Evolutionary conservation across 495 filamentous ascomycete genomes (phyloP).

Genomic region (Talaromyces ruber): DNA sequence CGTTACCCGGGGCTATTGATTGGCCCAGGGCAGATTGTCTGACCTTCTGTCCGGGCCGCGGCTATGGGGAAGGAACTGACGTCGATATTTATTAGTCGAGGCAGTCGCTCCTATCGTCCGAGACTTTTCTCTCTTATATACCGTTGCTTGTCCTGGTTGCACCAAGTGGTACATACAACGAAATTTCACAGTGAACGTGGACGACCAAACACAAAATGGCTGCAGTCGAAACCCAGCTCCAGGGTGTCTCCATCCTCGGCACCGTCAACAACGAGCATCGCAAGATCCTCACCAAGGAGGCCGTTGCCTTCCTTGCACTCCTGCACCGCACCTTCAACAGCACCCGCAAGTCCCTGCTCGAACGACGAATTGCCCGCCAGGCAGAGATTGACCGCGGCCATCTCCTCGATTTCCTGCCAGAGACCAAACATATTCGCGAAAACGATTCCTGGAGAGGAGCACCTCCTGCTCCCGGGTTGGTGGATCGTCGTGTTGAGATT

Average conservation of each 20-base stretch:
- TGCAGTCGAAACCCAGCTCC: conserved; percentile 64
- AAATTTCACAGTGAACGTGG: too few relatives aligned
- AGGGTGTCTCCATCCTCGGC: conserved; percentile 82
- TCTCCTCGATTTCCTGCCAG: conserved; percentile 91
- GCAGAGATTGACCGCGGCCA: conserved; percentile 87
- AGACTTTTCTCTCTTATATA: background rate
- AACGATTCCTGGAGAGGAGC: conserved; percentile 92
- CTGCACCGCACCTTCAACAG: conserved; percentile 90
- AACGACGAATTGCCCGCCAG: conserved; percentile 81
- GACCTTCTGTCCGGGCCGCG: conserved; percentile 19
- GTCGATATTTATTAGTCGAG: background rate
- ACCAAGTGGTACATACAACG: background rate
- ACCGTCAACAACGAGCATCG: conserved; percentile 64
- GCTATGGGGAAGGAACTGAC: conserved; percentile 12
- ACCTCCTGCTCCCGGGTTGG: conserved; percentile 83
- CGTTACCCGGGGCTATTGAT: background rate
- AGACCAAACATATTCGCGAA: conserved; percentile 94
- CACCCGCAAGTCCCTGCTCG: conserved; percentile 81
- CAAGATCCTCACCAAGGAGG: conserved; percentile 88
- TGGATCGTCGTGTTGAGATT: conserved; percentile 97
- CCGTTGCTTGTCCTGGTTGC: background rate
- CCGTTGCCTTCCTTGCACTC: conserved; percentile 85
- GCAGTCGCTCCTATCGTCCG: background rate
- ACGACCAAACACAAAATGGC: conserved; percentile 53
- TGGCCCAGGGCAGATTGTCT: background rate